Base-by-base conservation (phyloP, 2,329 filamentous ascomycete genomes). In the Madurella fahalii region DNA sequence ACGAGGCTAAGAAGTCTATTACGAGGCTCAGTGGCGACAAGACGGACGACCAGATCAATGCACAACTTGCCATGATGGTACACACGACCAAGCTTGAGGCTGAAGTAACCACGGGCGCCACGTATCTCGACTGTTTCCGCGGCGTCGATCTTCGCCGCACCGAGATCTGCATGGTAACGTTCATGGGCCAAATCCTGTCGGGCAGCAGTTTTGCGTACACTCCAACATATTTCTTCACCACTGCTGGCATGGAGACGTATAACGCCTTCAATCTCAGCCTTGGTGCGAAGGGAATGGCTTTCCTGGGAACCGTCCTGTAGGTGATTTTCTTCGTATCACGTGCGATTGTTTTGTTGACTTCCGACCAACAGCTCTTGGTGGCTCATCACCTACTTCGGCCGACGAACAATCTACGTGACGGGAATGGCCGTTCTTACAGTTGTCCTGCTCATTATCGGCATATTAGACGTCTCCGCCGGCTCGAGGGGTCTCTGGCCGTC, bases 1-100 rank as follows among this genome's bases (percentile, higher is more conserved):
- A 67, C 7, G 63, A 63, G n/a, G 71, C 72, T 0, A 62, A 66
- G 56, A 58, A 45, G 32, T 40, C 50, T 5, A 40, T 49, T 12
- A 15, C 50, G 2, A 53, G 60, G 37, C 58, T 63, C 45, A 62
- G 71, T 47, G 54, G 72, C 56, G 68, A 74, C 58, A 54, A 53
- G 51, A 40, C 45, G 40, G 59, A 67, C 45, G 72, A 74, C 20
- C 63, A 66, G 40, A 68, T 68, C 1, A 58, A 30, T 31, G 44
- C 50, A 7, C 50, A 53, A 44, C 52, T 76, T 30, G 70, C 72
- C 39, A 66, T 74, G 57, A 76, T 77, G 68, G 67, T 74, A 1
- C 69, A 75, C 52, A 77, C 75, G 32, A 70, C 76, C 61, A 70
- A 77, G 63, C 61, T 76, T 4, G 77, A 80, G 62, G 69, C 72